phyloP scores from a whole-genome alignment of 345 rosid genomes.

The Camelina neglecta region DNA sequence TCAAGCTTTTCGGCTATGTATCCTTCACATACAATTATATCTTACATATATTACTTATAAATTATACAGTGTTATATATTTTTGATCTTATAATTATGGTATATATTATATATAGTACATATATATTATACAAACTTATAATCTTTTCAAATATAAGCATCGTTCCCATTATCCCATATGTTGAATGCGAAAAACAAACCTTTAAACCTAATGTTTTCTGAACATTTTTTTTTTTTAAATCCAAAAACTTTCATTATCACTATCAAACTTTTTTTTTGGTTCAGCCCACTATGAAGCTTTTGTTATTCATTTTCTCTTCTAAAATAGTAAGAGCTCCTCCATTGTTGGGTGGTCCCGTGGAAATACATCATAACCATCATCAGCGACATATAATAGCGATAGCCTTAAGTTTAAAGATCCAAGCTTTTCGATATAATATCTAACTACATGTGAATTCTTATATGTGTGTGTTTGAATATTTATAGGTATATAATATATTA shows the following conservation, averaged over 20 bases:
- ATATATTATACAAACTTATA: background rate
- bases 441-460: constrained; percentile 36
- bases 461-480: constrained; percentile 6
- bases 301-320: background rate
- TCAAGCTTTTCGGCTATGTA: constrained; percentile 86
- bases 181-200: constrained; percentile 27
- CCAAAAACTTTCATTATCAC: background rate
- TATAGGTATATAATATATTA: constrained; percentile 36
- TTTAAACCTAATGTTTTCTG: constrained; percentile 20
- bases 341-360: constrained; percentile 51
- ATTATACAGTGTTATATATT: constrained; percentile 3
- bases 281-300: constrained; percentile 6
- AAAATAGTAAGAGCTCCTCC: constrained; percentile 44
- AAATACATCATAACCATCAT: constrained; percentile 45
- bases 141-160: constrained; percentile 12
- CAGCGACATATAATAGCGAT: constrained; percentile 34
- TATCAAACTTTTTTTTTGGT: too few species aligned
- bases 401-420: constrained; percentile 44
- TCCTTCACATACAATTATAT: constrained; percentile 38
- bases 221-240: too few species aligned
- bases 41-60: constrained; percentile 18
- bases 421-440: constrained; percentile 38
- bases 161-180: constrained; percentile 9
- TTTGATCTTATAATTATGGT: background rate
- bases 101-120: constrained; percentile 10